phyloP scores from a whole-genome alignment of 352 stramenopile genomes.

The Phytophthora uliginosa region DNA sequence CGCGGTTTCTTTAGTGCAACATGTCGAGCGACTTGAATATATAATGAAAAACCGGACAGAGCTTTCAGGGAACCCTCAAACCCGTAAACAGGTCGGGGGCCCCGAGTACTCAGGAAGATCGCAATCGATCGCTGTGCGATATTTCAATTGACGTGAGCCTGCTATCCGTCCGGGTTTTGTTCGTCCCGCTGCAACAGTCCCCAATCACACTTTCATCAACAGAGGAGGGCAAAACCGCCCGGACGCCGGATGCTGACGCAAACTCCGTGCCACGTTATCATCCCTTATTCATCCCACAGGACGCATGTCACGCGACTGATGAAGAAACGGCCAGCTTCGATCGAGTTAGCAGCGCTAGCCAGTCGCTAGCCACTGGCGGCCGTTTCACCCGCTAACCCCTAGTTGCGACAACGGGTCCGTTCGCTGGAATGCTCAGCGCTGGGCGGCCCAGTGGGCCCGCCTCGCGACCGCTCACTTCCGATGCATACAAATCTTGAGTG shows the following conservation, averaged over 20 bases:
- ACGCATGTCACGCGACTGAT: not conserved
- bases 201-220: not conserved
- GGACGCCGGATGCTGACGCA: not conserved
- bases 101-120: not conserved
- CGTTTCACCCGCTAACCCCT: not conserved
- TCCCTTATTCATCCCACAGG: not conserved
- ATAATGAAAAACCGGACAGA: not conserved
- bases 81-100: not conserved
- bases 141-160: not conserved
- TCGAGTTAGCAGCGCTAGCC: not conserved
- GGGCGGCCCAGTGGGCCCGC: no score
- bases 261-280: slow-evolving; percentile 1
- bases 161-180: not conserved
- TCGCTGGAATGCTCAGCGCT: no score
- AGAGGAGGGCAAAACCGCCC: not conserved
- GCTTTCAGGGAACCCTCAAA: not conserved
- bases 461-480: no score
- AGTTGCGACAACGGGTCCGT: no score
- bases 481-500: no score
- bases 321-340: not conserved
- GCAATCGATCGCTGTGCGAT: not conserved
- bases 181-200: not conserved
- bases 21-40: not conserved
- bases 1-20: not conserved
- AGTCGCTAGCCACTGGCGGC: no score